phyloP scores from a whole-genome alignment of 2,329 filamentous ascomycete species.

The Pseudogymnoascus sp. region DNA sequence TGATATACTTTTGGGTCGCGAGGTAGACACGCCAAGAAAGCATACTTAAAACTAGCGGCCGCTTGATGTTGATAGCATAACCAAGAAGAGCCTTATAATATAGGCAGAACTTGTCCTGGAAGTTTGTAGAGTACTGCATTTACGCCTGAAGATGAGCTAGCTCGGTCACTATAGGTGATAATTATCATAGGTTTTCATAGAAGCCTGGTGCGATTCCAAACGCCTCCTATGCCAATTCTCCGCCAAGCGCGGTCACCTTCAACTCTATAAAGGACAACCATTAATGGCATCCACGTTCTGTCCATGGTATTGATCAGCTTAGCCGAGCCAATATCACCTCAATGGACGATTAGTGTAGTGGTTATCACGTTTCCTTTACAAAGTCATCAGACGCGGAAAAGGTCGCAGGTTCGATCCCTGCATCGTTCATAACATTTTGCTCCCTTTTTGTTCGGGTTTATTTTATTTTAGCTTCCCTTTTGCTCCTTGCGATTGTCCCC shows the following conservation, averaged over 20 bases:
- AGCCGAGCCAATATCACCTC: background rate
- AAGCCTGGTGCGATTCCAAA: background rate
- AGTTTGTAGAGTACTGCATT: no score
- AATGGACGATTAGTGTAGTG: constrained; percentile 12
- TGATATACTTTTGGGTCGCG: constrained; percentile 4
- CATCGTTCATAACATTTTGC: constrained; percentile 12
- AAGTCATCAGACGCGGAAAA: constrained; percentile 11
- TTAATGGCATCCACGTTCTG: background rate
- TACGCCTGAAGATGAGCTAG: background rate
- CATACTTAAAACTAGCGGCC: background rate
- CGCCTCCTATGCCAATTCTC: background rate
- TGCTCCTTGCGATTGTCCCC: background rate
- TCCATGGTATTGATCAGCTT: background rate
- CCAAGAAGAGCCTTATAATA: background rate
- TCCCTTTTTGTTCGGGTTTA: constrained; percentile 3
- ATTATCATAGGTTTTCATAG: background rate
- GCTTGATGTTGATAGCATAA: background rate
- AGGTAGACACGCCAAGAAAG: constrained; percentile 6
- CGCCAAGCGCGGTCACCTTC: background rate
- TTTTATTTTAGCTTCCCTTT: constrained; percentile 6
- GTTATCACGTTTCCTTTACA: constrained; percentile 16
- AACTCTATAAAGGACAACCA: background rate
- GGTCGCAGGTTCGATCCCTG: constrained; percentile 16
- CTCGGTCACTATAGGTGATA: background rate
- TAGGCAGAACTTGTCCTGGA: background rate